These are phyloP conservation scores for Hippophae tibetana DNA, from an alignment of 306 rosid species.

Conservation along the genomic window DNA sequence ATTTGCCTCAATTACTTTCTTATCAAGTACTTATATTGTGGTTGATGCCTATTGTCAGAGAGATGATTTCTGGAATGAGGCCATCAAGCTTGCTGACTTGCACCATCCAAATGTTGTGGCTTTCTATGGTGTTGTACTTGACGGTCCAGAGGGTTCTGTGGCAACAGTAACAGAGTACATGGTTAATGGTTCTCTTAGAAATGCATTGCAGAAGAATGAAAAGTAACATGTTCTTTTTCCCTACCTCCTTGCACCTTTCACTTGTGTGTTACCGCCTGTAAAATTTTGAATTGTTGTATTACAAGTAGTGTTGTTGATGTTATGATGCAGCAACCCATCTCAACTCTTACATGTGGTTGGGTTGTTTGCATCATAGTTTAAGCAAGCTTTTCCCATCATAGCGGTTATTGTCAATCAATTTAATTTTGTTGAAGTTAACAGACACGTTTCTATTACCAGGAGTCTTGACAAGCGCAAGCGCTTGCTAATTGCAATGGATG, in stretches of 20 bases:
- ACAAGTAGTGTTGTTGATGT: neutral
- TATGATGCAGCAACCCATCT: too few species aligned
- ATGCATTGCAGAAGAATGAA: constrained; percentile 72
- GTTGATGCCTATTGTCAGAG: constrained; percentile 36
- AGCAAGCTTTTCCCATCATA: too few species aligned
- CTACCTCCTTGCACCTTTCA: neutral
- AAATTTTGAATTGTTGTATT: neutral
- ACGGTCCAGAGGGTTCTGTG: constrained; percentile 82
- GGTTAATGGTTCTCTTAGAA: constrained; percentile 88
- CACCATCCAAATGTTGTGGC: constrained; percentile 97
- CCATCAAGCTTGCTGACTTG: constrained; percentile 86
- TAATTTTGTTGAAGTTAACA: too few species aligned
- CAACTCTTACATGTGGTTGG: too few species aligned
- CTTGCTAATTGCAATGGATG: constrained; percentile 88
- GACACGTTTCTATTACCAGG: constrained; percentile 30
- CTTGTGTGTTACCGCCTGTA: neutral
- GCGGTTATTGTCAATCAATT: too few species aligned
- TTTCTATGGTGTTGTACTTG: constrained; percentile 88
- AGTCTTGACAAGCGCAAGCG: constrained; percentile 78
- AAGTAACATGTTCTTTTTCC: constrained; percentile 33
- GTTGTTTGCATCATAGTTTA: too few species aligned
- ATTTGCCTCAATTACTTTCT: neutral
- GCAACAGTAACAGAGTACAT: constrained; percentile 93
- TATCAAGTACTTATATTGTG: constrained; percentile 3
- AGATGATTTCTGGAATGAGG: constrained; percentile 95